These are phyloP conservation scores for Sugiyamaella americana DNA, from an alignment of 805 yeast species.

Conservation along the genomic window DNA sequence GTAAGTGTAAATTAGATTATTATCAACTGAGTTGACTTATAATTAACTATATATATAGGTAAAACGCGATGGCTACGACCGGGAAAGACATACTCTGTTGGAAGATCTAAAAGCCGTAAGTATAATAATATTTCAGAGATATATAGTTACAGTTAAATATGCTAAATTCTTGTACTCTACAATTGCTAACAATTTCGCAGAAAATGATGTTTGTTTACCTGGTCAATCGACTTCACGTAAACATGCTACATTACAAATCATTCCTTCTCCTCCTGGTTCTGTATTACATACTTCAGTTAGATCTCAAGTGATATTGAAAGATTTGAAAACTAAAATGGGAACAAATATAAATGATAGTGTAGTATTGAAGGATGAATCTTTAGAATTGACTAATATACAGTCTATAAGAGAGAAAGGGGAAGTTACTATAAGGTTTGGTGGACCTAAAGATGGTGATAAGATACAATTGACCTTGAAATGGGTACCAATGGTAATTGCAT, in stretches of 20 bases:
- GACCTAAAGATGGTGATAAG: neutral
- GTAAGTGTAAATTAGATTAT: no score
- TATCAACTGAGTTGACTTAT: no score
- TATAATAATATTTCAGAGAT: neutral
- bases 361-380: neutral
- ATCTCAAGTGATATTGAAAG: conserved; percentile 19
- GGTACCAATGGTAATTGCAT: conserved; percentile 25
- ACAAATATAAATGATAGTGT: conserved; percentile 15
- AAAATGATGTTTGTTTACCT: conserved; percentile 5
- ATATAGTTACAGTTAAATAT: no score
- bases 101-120: conserved; percentile 14
- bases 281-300: conserved; percentile 16
- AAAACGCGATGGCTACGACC: conserved; percentile 28
- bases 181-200: conserved; percentile 5
- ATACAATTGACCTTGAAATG: conserved; percentile 18
- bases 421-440: neutral
- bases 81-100: conserved; percentile 20
- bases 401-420: neutral
- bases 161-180: conserved; percentile 8
- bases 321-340: conserved; percentile 28
- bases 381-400: neutral
- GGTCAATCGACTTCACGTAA: conserved; percentile 26
- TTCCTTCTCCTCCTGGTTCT: conserved; percentile 8
- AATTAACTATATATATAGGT: no score
- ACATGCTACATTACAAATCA: conserved; percentile 22